These are phyloP conservation scores for Graphilbum fragrans DNA, from an alignment of 2,329 filamentous ascomycete species.

Conservation along the genomic window DNA sequence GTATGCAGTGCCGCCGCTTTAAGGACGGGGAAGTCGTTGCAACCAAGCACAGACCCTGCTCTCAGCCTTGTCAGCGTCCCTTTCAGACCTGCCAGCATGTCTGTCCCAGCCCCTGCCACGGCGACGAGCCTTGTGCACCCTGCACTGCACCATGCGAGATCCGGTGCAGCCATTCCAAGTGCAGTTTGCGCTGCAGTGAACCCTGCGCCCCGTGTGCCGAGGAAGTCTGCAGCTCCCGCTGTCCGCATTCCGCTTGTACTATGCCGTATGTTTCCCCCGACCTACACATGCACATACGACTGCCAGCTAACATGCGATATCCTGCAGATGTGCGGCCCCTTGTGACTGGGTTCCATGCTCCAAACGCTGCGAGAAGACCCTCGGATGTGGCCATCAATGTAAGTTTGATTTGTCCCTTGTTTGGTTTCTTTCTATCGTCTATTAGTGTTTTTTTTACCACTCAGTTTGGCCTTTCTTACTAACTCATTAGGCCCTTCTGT, in stretches of 20 bases:
- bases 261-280: constrained; percentile 4
- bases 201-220: constrained; percentile 51
- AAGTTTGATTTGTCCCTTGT: not conserved
- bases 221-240: constrained; percentile 37
- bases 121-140: constrained; percentile 27
- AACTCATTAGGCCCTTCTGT: constrained; percentile 31
- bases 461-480: not conserved
- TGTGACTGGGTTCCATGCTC: constrained; percentile 57
- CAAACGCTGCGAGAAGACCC: constrained; percentile 36
- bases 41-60: constrained; percentile 34
- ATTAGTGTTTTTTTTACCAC: not conserved
- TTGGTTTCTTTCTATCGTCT: not conserved
- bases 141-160: constrained; percentile 41
- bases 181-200: constrained; percentile 42
- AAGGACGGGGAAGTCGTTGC: constrained; percentile 15
- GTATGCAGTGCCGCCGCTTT: constrained; percentile 32
- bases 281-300: not conserved
- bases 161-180: constrained; percentile 30
- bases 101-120: constrained; percentile 42
- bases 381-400: constrained; percentile 50
- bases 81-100: constrained; percentile 44
- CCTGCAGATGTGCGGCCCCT: constrained; percentile 46
- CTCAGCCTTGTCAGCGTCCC: constrained; percentile 32
- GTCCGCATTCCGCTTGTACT: constrained; percentile 31
- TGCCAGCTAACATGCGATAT: not conserved